Percentiles rank a stretch among this genome's conserved stretches.
phyloP scores from a whole-genome alignment of 805 yeast species.

The Starmerella bombicola region DNA sequence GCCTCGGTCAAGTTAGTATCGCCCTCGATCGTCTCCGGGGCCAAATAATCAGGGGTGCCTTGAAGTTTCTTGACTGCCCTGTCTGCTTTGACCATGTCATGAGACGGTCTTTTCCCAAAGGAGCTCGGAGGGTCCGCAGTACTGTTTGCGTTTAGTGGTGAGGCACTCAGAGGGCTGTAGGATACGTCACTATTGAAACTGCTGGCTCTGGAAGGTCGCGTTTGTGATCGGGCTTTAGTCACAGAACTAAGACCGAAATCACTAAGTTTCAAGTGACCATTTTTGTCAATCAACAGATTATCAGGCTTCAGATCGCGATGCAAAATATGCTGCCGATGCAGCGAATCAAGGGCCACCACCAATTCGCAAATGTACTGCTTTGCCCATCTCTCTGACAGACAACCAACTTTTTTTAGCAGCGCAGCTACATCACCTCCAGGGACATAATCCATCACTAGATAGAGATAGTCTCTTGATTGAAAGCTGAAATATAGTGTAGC shows the following conservation, averaged over 20 bases:
- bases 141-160: not conserved
- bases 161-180: not conserved
- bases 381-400: slow-evolving; percentile 71
- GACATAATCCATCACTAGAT: slow-evolving; percentile 89
- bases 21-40: slow-evolving; percentile 91
- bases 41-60: slow-evolving; percentile 95
- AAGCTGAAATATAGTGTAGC: slow-evolving; percentile 80
- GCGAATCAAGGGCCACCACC: slow-evolving; percentile 76
- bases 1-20: slow-evolving; percentile 58
- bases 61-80: slow-evolving; percentile 28
- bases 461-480: slow-evolving; percentile 75
- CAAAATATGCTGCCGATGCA: slow-evolving; percentile 78
- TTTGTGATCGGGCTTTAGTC: slow-evolving; percentile 1
- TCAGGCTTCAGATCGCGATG: slow-evolving; percentile 96
- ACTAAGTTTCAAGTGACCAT: slow-evolving; percentile 83
- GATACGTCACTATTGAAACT: slow-evolving; percentile 6
- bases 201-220: slow-evolving; percentile 1
- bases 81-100: not conserved
- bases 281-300: slow-evolving; percentile 68
- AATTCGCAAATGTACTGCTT: slow-evolving; percentile 79
- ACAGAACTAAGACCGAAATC: slow-evolving; percentile 65
- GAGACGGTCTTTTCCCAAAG: not conserved
- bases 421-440: slow-evolving; percentile 95
- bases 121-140: not conserved
- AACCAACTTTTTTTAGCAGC: slow-evolving; percentile 66